phyloP scores from a whole-genome alignment of 768 basidiomycete species.

The Suillus clintonianus region DNA sequence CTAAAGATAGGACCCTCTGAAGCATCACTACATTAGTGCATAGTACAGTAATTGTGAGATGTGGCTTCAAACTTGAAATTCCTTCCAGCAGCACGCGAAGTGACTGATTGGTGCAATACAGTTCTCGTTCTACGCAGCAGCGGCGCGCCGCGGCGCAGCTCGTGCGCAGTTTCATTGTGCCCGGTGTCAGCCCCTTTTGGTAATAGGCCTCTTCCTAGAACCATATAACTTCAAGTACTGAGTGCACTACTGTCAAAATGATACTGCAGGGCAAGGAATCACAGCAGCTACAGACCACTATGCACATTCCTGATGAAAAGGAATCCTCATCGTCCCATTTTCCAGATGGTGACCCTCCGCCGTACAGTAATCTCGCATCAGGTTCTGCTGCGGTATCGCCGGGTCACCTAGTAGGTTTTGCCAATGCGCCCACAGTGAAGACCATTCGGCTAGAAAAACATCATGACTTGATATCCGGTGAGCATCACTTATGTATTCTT shows the following conservation, averaged over 20 bases:
- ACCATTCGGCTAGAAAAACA: slow-evolving; percentile 1
- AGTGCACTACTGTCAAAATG: neutral
- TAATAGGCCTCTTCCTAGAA: neutral
- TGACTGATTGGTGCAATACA: too few relatives aligned
- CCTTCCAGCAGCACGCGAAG: too few relatives aligned
- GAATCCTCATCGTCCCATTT: neutral
- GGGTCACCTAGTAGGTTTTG: neutral
- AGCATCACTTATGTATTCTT: neutral
- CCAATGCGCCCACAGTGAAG: neutral
- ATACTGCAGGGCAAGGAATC: neutral
- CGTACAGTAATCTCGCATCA: neutral
- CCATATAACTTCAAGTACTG: neutral
- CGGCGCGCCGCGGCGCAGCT: neutral
- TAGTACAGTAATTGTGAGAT: too few relatives aligned
- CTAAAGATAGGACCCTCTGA: too few relatives aligned
- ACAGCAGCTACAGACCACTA: neutral
- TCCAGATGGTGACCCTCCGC: neutral
- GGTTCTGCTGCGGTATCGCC: neutral
- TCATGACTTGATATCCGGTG: slow-evolving; percentile 36
- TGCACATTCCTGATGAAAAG: neutral
- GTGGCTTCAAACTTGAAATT: too few relatives aligned
- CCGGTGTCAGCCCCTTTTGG: neutral
- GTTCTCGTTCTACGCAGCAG: neutral
- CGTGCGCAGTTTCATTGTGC: neutral
- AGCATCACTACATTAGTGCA: too few relatives aligned